phyloP scores from a whole-genome alignment of 495 filamentous ascomycete genomes.

The Penicillium cosmopolitanum region DNA sequence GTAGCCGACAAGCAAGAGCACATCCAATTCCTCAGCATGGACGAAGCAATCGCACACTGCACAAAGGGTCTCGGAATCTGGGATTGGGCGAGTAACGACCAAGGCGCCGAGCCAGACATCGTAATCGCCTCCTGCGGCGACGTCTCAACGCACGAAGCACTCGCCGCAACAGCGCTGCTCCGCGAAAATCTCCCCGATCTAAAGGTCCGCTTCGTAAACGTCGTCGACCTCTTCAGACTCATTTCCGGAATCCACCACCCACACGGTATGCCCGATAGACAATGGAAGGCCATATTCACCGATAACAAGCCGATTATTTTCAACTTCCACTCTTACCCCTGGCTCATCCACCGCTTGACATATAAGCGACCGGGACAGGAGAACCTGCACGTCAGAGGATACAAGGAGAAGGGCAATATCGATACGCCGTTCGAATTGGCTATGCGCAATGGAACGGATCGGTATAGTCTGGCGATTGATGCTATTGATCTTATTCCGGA shows the following conservation, averaged over 20 bases:
- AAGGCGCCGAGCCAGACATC: conserved; percentile 64
- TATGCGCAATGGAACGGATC: conserved; percentile 70
- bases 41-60: conserved; percentile 68
- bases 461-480: conserved; percentile 71
- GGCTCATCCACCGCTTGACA: conserved; percentile 71
- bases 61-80: conserved; percentile 68
- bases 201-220: conserved; percentile 75
- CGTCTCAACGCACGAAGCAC: conserved; percentile 68
- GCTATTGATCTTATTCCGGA: conserved; percentile 66
- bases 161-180: conserved; percentile 69
- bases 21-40: conserved; percentile 70
- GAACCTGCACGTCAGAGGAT: conserved; percentile 71
- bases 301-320: conserved; percentile 69
- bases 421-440: conserved; percentile 75
- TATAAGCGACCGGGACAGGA: conserved; percentile 66
- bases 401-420: conserved; percentile 79
- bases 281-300: conserved; percentile 70
- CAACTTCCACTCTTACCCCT: conserved; percentile 81
- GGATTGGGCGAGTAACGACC: conserved; percentile 62
- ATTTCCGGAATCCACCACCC: conserved; percentile 66
- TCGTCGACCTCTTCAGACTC: conserved; percentile 75
- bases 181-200: conserved; percentile 65
- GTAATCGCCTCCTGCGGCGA: conserved; percentile 75
- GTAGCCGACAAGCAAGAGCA: conserved; percentile 78
- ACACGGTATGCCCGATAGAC: conserved; percentile 63